Percentiles rank a stretch among this genome's conserved stretches.
These are phyloP conservation scores for Mycena maculata DNA, from an alignment of 768 basidiomycete species.

Conservation along the genomic window DNA sequence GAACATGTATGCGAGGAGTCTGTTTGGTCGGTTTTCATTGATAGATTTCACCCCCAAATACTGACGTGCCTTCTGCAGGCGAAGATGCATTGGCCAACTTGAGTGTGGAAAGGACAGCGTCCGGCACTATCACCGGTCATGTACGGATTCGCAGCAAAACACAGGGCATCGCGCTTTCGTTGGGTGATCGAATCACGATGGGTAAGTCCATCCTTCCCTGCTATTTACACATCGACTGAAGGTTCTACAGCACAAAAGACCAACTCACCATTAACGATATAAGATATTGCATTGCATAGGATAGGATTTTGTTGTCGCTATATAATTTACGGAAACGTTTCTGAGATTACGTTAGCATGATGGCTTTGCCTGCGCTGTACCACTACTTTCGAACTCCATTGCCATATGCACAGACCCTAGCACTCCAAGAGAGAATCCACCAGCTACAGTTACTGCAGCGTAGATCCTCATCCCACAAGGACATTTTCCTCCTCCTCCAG, in stretches of 20 bases:
- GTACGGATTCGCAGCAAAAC: conserved; percentile 98
- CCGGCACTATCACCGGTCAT: conserved; percentile 88
- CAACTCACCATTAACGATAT: conserved; percentile 29
- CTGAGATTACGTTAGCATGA: not conserved
- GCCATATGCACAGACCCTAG: conserved; percentile 76
- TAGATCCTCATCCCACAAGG: conserved; percentile 55
- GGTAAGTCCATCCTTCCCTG: conserved; percentile 46
- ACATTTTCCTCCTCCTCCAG: conserved; percentile 83
- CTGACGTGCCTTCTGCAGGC: conserved; percentile 55
- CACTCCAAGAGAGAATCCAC: conserved; percentile 79
- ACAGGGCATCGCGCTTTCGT: conserved; percentile 93
- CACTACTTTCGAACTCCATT: conserved; percentile 84
- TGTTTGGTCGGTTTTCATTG: conserved; percentile 78
- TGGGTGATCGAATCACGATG: conserved; percentile 91
- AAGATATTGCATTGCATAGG: conserved; percentile 13
- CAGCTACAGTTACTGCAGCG: conserved; percentile 69
- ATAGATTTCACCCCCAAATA: not conserved
- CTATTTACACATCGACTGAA: not conserved
- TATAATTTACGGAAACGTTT: conserved; percentile 13
- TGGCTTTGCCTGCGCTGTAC: conserved; percentile 68
- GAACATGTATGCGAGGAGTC: conserved; percentile 94
- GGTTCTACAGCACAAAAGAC: conserved; percentile 30
- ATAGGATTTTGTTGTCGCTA: conserved; percentile 14
- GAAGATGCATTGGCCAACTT: conserved; percentile 97
- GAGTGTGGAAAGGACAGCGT: conserved; percentile 88